Base-by-base conservation (phyloP, 1,139 yeast genomes). In the Yamadazyma sp. region DNA sequence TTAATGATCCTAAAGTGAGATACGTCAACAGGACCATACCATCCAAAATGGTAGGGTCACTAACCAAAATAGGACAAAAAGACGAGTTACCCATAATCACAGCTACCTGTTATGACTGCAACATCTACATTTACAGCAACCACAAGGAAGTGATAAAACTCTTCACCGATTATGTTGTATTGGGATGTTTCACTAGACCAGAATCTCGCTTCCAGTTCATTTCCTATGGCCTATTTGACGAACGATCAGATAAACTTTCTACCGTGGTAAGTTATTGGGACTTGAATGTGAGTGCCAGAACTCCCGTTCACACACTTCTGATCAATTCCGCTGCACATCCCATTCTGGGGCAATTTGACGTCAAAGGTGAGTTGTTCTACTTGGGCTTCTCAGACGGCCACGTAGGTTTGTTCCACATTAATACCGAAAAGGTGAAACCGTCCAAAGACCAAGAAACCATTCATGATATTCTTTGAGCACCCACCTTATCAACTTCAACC, bases 211-310 rank as follows among this genome's bases (percentile, higher is more conserved):
- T 64, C 8, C 74, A 79, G 36, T 77, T 81, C 50, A 75, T 76
- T 1, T 59, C 74, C 1, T 69, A 74, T 17, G 81, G 79, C 4
- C 66, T 75, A 2, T 42, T 51, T 36, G 49, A 50, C 17, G 58
- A 66, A 15, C 11, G 42, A 12, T 34, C 37, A 18, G 38, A 42
- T 23, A 17, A 43, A 22, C 24, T 46, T 15, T 30, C 45, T 1
- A 68, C 79, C 0, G 50, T 60, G 11, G 50, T 81, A n/a, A 77
- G 78, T 41, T 58, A 78, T 17, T 81, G 85, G 85, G 80, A 81
- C 51, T 55, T 82, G 29, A 52, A 57, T 6, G 53, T 47, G 11
- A 67, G 62, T 42, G 38, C 66, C 2, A 72, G 73, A 41, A 56
- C 59, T 9, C 77, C 83, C 2, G 42, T 73, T 1, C 48, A 59